Percentiles rank a stretch among this genome's conserved stretches.
phyloP scores from a whole-genome alignment of 768 basidiomycete species.

The Tricholomella constricta region DNA sequence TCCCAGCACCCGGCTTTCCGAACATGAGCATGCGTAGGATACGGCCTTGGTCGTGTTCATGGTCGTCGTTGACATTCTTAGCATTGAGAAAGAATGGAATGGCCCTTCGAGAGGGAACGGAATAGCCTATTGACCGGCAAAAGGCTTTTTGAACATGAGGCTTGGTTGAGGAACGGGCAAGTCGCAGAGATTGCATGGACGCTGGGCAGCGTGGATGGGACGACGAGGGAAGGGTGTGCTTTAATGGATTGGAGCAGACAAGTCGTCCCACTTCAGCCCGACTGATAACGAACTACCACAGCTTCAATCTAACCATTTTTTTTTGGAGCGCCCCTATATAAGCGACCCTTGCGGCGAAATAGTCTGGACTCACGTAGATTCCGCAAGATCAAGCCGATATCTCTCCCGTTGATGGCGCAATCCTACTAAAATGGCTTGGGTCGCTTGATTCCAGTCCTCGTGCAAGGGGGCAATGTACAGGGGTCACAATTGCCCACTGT shows the following conservation, averaged over 20 bases:
- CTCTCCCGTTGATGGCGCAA: constrained; percentile 5
- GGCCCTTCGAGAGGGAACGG: constrained; percentile 39
- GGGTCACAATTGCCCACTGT: neutral
- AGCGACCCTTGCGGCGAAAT: constrained; percentile 1
- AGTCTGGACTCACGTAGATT: constrained; percentile 2
- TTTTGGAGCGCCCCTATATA: constrained; percentile 10
- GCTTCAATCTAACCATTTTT: constrained; percentile 5
- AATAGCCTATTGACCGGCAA: constrained; percentile 29
- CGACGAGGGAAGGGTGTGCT: neutral
- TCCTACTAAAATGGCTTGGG: neutral
- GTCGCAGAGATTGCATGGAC: constrained; percentile 17
- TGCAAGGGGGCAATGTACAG: neutral
- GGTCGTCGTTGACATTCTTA: constrained; percentile 38
- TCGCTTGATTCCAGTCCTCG: neutral
- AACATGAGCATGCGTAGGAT: constrained; percentile 72
- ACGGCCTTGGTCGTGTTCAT: constrained; percentile 32
- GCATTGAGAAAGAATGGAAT: constrained; percentile 54
- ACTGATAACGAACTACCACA: constrained; percentile 9
- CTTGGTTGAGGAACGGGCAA: constrained; percentile 3
- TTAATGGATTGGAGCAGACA: neutral
- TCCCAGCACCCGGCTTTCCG: constrained; percentile 81
- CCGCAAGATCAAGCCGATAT: neutral
- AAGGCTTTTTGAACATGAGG: constrained; percentile 4
- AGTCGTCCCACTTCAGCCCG: constrained; percentile 16
- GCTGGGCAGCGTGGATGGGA: neutral